These are phyloP conservation scores for Ceratobasidium sp. DNA, from an alignment of 1,284 basidiomycete species.

Conservation along the genomic window DNA sequence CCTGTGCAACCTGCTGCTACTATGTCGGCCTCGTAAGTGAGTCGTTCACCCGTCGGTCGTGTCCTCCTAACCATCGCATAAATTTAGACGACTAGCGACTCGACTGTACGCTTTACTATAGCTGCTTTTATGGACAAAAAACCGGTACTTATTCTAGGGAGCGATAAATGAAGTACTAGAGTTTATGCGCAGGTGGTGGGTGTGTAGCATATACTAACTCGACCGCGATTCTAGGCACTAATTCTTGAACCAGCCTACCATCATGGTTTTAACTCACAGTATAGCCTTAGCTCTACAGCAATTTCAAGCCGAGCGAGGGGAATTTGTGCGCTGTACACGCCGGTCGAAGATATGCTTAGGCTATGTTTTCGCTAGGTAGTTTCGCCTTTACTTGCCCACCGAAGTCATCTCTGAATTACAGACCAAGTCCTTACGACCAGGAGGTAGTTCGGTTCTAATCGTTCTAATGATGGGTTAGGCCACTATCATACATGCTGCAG, in stretches of 20 bases:
- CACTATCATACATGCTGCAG: too few relatives aligned
- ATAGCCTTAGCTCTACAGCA: too few relatives aligned
- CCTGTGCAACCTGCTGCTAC: constrained; percentile 39
- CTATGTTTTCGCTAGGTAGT: too few relatives aligned
- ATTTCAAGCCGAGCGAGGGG: too few relatives aligned
- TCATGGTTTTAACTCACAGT: constrained; percentile 16
- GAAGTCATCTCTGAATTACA: too few relatives aligned
- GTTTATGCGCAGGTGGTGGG: constrained; percentile 49
- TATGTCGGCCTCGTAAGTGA: constrained; percentile 35
- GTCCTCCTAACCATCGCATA: neutral
- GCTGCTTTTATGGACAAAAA: constrained; percentile 49
- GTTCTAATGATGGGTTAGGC: too few relatives aligned
- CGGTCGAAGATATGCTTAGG: too few relatives aligned
- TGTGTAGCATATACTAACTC: constrained; percentile 11
- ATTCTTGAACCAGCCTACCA: too few relatives aligned
- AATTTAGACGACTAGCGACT: neutral
- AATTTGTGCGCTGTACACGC: too few relatives aligned
- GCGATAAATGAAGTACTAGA: constrained; percentile 50
- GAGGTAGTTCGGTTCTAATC: too few relatives aligned
- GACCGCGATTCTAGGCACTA: neutral
- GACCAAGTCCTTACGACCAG: too few relatives aligned
- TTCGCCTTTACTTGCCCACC: too few relatives aligned
- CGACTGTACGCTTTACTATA: constrained; percentile 35
- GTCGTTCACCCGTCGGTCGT: constrained; percentile 22
- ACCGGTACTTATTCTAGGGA: constrained; percentile 44